Evolutionary conservation across 1,284 basidiomycete genomes (phyloP).

Genomic region (Malassezia obtusa): DNA sequence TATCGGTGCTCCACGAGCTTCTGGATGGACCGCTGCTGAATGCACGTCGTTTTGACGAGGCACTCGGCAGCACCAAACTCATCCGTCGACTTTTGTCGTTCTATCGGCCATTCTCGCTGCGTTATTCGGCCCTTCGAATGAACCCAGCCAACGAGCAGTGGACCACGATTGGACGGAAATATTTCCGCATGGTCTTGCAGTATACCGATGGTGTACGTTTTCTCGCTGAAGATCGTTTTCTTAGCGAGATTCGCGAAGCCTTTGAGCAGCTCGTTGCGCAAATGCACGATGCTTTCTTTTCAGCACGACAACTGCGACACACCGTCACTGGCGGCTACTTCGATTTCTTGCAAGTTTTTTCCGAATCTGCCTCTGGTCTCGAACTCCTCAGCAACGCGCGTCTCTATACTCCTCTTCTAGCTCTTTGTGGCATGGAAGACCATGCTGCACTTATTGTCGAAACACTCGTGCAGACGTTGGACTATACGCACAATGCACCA

Average conservation of each 20-base stretch:
- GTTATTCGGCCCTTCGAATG: constrained; percentile 69
- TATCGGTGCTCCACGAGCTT: constrained; percentile 74
- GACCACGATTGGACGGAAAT: constrained; percentile 53
- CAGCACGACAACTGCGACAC: constrained; percentile 67
- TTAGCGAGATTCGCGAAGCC: constrained; percentile 73
- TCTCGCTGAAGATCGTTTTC: constrained; percentile 74
- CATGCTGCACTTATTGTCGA: background rate
- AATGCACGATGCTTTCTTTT: constrained; percentile 63
- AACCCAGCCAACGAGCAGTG: constrained; percentile 52
- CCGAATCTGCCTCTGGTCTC: constrained; percentile 74
- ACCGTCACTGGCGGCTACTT: constrained; percentile 86
- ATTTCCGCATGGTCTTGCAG: constrained; percentile 72
- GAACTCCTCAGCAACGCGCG: constrained; percentile 81
- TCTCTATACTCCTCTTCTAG: constrained; percentile 89
- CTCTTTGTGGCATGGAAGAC: constrained; percentile 67
- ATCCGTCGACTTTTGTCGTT: constrained; percentile 78
- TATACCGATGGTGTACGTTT: constrained; percentile 74
- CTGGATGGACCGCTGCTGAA: constrained; percentile 86
- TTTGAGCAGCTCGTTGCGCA: constrained; percentile 63
- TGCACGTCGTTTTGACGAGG: constrained; percentile 88
- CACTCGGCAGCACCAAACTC: constrained; percentile 78
- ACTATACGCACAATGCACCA: constrained; percentile 50
- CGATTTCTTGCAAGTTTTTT: constrained; percentile 85
- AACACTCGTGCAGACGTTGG: constrained; percentile 51
- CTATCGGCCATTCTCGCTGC: constrained; percentile 76